These are phyloP conservation scores for Neophaeococcomyces aloes DNA, from an alignment of 2,329 filamentous ascomycete species.

Conservation along the genomic window DNA sequence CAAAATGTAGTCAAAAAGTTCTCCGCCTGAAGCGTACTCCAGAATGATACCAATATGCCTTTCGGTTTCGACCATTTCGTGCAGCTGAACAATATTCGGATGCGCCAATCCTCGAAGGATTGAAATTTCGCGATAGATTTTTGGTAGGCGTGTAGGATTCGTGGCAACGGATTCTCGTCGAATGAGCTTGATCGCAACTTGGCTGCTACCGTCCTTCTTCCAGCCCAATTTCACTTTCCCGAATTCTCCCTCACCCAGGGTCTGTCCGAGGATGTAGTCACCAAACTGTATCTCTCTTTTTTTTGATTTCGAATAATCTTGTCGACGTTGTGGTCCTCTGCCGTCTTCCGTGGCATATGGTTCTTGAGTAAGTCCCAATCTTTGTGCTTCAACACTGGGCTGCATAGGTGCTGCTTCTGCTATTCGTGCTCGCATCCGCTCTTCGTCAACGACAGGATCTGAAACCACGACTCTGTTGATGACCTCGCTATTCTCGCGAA, in stretches of 20 bases:
- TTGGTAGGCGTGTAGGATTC: conserved; percentile 80
- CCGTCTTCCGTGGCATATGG: conserved; percentile 34
- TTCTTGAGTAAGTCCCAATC: conserved; percentile 42
- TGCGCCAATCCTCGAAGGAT: conserved; percentile 82
- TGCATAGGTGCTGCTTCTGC: conserved; percentile 43
- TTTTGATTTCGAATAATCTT: conserved; percentile 47
- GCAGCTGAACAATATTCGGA: conserved; percentile 90
- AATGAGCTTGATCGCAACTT: conserved; percentile 97
- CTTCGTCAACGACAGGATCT: conserved; percentile 62
- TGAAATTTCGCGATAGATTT: conserved; percentile 93
- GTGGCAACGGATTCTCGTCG: conserved; percentile 79
- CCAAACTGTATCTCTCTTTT: conserved; percentile 81
- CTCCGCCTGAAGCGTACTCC: conserved; percentile 93
- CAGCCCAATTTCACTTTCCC: conserved; percentile 97
- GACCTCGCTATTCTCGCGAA: conserved; percentile 67
- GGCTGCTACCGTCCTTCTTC: conserved; percentile 88
- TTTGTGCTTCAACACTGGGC: conserved; percentile 35
- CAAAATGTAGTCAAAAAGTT: conserved; percentile 96
- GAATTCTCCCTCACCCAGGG: conserved; percentile 94
- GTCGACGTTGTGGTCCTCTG: conserved; percentile 34
- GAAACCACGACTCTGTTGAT: conserved; percentile 68
- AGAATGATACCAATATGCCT: conserved; percentile 95
- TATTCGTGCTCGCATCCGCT: conserved; percentile 59
- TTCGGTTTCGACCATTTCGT: conserved; percentile 98
- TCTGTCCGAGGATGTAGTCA: conserved; percentile 91